A percentile compares a stretch with the other conserved stretches of the same genome.
Conservation (phyloP, 768 basidiomycete genomes). For the Tylopilus plumbeoviolaceoides region DNA sequence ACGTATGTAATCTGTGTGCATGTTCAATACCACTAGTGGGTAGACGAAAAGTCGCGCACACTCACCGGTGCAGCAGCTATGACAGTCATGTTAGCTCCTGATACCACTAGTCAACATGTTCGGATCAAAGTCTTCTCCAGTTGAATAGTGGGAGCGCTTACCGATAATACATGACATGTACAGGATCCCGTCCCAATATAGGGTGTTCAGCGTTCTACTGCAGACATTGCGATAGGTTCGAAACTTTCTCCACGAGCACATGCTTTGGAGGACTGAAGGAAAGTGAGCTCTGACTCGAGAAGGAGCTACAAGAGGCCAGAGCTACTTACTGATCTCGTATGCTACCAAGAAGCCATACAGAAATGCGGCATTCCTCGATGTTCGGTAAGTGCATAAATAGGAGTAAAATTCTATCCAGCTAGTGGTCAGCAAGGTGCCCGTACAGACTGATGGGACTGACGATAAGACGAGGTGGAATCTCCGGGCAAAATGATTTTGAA, state of each 20-base stretch:
- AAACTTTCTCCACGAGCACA: slow-evolving; percentile 24
- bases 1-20: slow-evolving; percentile 7
- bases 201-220: slow-evolving; percentile 17
- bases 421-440: neutral
- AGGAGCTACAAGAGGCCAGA: neutral
- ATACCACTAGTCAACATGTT: slow-evolving; percentile 9
- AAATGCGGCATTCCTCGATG: slow-evolving; percentile 12
- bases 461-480: slow-evolving; percentile 15
- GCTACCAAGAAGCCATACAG: slow-evolving; percentile 15
- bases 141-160: neutral
- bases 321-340: slow-evolving; percentile 22
- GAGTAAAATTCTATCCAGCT: slow-evolving; percentile 16
- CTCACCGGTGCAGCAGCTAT: slow-evolving; percentile 21
- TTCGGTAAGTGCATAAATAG: slow-evolving; percentile 13
- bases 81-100: slow-evolving; percentile 12
- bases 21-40: neutral
- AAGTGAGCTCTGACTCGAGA: neutral
- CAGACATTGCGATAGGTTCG: slow-evolving; percentile 16
- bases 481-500: slow-evolving; percentile 13
- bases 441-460: slow-evolving; percentile 10
- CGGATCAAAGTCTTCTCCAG: neutral
- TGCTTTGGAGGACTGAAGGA: slow-evolving; percentile 21
- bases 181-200: slow-evolving; percentile 27
- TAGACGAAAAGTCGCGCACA: neutral
- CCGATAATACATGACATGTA: slow-evolving; percentile 25